Evolutionary conservation across 495 filamentous ascomycete species (phyloP).

Genomic region (Podospora anserina): DNA sequence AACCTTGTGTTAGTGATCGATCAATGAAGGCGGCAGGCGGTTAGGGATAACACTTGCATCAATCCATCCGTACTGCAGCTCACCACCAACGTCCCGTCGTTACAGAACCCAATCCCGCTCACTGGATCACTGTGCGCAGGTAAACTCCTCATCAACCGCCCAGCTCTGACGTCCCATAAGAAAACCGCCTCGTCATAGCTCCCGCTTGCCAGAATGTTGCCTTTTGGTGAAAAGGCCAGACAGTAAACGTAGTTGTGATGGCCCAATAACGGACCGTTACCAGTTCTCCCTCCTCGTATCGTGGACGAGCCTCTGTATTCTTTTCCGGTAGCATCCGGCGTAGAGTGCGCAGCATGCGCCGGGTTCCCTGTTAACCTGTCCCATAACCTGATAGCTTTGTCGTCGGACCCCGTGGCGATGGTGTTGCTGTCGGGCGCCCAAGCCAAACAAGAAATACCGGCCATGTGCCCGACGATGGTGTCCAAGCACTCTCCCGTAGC

Average conservation of each 20-base stretch:
- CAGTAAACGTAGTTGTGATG: conserved; percentile 96
- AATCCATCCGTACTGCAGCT: conserved; percentile 88
- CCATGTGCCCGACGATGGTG: conserved; percentile 89
- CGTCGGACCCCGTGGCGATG: conserved; percentile 88
- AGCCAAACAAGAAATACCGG: conserved; percentile 82
- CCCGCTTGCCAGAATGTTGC: conserved; percentile 90
- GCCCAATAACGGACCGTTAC: conserved; percentile 61
- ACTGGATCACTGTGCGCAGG: conserved; percentile 96
- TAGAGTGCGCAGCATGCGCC: conserved; percentile 47
- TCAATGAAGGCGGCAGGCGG: not conserved
- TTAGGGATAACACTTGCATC: conserved; percentile 50
- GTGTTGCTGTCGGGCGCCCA: conserved; percentile 86
- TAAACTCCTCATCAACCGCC: conserved; percentile 77
- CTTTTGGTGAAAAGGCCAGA: conserved; percentile 90
- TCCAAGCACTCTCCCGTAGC: conserved; percentile 72
- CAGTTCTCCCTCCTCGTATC: conserved; percentile 29
- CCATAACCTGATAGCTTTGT: conserved; percentile 94
- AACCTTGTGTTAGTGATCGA: conserved; percentile 11
- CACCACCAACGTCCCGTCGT: conserved; percentile 86
- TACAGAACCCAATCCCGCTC: conserved; percentile 84
- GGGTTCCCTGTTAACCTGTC: conserved; percentile 68
- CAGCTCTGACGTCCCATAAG: conserved; percentile 89
- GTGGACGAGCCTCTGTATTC: conserved; percentile 4
- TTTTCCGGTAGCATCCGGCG: conserved; percentile 2
- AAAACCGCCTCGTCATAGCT: conserved; percentile 97